Evolutionary conservation across 2,329 filamentous ascomycete species (phyloP).

Genomic region (Penicillium sp.): DNA sequence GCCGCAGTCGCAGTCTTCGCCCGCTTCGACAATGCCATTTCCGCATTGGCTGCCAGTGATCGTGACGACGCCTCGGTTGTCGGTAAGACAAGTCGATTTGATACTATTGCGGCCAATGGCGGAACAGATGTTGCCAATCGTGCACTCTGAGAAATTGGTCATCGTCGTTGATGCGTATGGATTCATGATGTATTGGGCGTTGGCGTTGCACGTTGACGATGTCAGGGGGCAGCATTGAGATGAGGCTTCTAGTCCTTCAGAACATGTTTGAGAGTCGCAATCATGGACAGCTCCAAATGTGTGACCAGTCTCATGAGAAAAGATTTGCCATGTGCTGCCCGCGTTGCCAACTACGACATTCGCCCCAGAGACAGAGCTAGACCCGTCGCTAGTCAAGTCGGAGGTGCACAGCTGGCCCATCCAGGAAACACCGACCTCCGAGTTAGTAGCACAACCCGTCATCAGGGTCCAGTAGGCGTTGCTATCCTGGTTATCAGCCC

Average conservation of each 20-base stretch:
- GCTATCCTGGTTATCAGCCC: slow-evolving; percentile 70
- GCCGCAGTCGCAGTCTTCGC: slow-evolving; percentile 95
- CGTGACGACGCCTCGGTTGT: slow-evolving; percentile 79
- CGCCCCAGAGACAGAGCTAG: slow-evolving; percentile 75
- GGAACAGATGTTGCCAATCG: slow-evolving; percentile 90
- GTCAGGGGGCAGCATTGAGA: slow-evolving; percentile 81
- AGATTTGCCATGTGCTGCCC: slow-evolving; percentile 89
- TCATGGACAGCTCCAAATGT: slow-evolving; percentile 97
- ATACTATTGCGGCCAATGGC: slow-evolving; percentile 76
- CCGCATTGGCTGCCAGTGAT: slow-evolving; percentile 85
- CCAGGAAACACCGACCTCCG: slow-evolving; percentile 91
- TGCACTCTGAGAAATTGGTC: slow-evolving; percentile 80
- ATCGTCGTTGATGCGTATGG: slow-evolving; percentile 76
- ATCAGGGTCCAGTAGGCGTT: slow-evolving; percentile 95
- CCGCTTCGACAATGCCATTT: slow-evolving; percentile 92
- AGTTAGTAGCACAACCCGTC: slow-evolving; percentile 75
- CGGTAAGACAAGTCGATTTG: slow-evolving; percentile 73
- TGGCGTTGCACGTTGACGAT: slow-evolving; percentile 67
- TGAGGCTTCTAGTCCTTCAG: slow-evolving; percentile 59
- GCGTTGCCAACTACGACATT: slow-evolving; percentile 85
- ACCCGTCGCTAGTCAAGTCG: slow-evolving; percentile 51
- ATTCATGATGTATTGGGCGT: slow-evolving; percentile 90
- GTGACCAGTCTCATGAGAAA: slow-evolving; percentile 91
- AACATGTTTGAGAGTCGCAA: slow-evolving; percentile 70
- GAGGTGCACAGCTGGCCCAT: slow-evolving; percentile 78